Percentiles rank a stretch among this genome's conserved stretches.
Evolutionary conservation across 805 yeast species (phyloP).

Genomic region (Starmerella lactis-condensi): DNA sequence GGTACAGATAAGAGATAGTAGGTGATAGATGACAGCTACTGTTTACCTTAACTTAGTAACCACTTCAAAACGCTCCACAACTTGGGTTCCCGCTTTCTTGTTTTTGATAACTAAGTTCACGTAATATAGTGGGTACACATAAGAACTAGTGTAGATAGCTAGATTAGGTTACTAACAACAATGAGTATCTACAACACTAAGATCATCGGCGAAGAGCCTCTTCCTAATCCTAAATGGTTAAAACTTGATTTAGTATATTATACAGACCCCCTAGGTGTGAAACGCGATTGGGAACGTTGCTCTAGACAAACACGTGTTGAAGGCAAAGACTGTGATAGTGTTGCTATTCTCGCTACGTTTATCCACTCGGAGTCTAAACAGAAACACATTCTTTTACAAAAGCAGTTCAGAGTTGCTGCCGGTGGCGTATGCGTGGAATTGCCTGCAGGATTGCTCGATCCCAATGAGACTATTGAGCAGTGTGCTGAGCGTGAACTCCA

Average conservation of each 20-base stretch:
- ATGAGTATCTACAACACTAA: too few relatives aligned
- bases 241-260: conserved; percentile 28
- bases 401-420: conserved; percentile 87
- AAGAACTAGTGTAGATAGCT: too few relatives aligned
- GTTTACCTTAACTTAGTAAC: too few relatives aligned
- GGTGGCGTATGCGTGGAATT: conserved; percentile 75
- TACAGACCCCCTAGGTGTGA: conserved; percentile 20
- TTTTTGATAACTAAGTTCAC: too few relatives aligned
- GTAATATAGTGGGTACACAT: too few relatives aligned
- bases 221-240: conserved; percentile 46
- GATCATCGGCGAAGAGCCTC: conserved; percentile 17
- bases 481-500: conserved; percentile 76
- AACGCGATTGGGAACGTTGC: conserved; percentile 82
- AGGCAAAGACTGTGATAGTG: conserved; percentile 61
- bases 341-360: conserved; percentile 75
- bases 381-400: conserved; percentile 48
- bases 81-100: too few relatives aligned
- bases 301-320: conserved; percentile 54
- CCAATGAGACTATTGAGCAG: conserved; percentile 51
- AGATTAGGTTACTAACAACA: too few relatives aligned
- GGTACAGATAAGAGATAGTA: too few relatives aligned
- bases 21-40: too few relatives aligned
- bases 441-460: conserved; percentile 90
- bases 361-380: conserved; percentile 36
- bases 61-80: too few relatives aligned